Conservation (phyloP, 352 stramenopile species). For the Phytophthora lateralis region DNA sequence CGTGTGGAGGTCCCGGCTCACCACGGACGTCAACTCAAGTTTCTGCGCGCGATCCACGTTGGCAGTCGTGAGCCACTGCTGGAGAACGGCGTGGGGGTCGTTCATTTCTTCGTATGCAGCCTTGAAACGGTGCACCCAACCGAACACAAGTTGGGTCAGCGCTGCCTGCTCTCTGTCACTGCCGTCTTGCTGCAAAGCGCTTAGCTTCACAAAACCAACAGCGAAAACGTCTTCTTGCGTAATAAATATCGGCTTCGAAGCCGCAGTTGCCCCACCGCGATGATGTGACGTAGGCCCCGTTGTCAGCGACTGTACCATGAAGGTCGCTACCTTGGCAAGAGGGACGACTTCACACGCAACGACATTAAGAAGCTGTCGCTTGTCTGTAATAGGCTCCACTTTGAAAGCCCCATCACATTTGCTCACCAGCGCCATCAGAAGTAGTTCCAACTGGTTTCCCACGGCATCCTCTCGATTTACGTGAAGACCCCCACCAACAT, state of each 20-base stretch:
- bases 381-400: slow-evolving; percentile 37
- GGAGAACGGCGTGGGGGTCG: slow-evolving; percentile 65
- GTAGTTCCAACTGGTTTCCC: slow-evolving; percentile 33
- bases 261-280: slow-evolving; percentile 12
- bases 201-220: slow-evolving; percentile 58
- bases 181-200: slow-evolving; percentile 15
- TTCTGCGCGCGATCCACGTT: slow-evolving; percentile 50
- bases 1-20: slow-evolving; percentile 75
- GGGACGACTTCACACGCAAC: slow-evolving; percentile 77
- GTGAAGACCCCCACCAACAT: slow-evolving; percentile 3
- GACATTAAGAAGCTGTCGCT: slow-evolving; percentile 68
- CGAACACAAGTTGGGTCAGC: slow-evolving; percentile 47
- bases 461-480: slow-evolving; percentile 30
- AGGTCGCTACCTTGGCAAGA: slow-evolving; percentile 70
- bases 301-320: slow-evolving; percentile 57
- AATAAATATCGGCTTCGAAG: slow-evolving; percentile 69
- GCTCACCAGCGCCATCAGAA: slow-evolving; percentile 33
- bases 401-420: slow-evolving; percentile 42
- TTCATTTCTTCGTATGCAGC: slow-evolving; percentile 81
- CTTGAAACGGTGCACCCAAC: slow-evolving; percentile 74
- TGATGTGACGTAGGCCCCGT: slow-evolving; percentile 15
- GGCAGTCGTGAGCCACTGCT: slow-evolving; percentile 78
- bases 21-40: slow-evolving; percentile 44
- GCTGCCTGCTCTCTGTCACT: slow-evolving; percentile 19
- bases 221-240: slow-evolving; percentile 46